Base-by-base conservation (phyloP, 148 eudicot species). In the Dysphania ambrosioides region DNA sequence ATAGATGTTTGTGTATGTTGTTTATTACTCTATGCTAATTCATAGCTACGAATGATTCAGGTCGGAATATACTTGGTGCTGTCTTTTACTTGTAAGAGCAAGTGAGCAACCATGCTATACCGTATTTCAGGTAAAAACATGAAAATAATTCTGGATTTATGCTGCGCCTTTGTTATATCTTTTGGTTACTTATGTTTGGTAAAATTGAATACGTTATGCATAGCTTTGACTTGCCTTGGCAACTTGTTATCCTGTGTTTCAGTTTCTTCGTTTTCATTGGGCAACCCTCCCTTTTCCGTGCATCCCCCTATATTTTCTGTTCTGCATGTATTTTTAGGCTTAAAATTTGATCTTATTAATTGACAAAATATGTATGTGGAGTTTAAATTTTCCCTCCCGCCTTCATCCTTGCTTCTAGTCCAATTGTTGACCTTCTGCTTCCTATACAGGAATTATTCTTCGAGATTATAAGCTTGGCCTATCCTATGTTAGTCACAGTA, bases 391-490 rank as follows among this genome's bases (percentile, higher is more conserved):
- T 6, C 9, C 7, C 36, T 60, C n/a, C 19, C 3, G 24, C 26
- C 2, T 44, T 41, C 42, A 63, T n/a, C 18, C 23, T 30, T 68
- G 24, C 16, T 24, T 35, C 2, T 68, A 3, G 0, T 11, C 8
- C 24, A n/a, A 62, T 35, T 70, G 10, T 34, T 58, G 30, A 30
- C 32, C 29, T 8, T 29, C 49, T 31, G 21, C 40, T 1, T 69
- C 41, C 56, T 81, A 31, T 67, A 66, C 75, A 81, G 83, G 80
- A 36, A n/a, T 64, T 11, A 41, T 62, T 15, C 31, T 58, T 77
- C 78, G 29, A 38, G 23, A 78, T 78, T 67, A 66, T 67, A 85
- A 57, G 75, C 77, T 63, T 53, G 58, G 68, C 55, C 61, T 47
- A 12, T 77, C 79, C 27, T 74, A 40, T 35, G 70, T 41, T 29